phyloP scores from a whole-genome alignment of 2,329 filamentous ascomycete genomes.

The Fusarium sp. region DNA sequence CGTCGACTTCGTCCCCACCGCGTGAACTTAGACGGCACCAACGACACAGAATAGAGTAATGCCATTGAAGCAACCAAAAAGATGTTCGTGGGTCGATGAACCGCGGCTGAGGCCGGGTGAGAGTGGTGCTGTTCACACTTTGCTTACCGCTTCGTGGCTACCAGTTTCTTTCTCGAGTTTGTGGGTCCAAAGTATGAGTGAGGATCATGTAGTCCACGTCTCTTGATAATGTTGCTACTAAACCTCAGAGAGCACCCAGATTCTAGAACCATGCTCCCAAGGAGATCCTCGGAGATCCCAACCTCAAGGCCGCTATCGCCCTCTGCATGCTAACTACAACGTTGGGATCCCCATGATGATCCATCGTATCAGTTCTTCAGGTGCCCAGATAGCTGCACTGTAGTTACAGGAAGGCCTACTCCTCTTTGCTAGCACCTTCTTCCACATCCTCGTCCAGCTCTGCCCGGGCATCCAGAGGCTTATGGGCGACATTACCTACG shows the following conservation, averaged over 20 bases:
- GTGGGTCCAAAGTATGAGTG: background rate
- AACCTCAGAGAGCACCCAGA: slow-evolving; percentile 78
- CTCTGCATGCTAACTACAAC: slow-evolving; percentile 94
- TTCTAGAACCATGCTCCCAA: slow-evolving; percentile 89
- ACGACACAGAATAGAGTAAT: slow-evolving; percentile 55
- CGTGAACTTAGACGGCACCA: slow-evolving; percentile 23
- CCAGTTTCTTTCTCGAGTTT: too few species aligned
- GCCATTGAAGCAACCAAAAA: slow-evolving; percentile 81
- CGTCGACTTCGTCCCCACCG: slow-evolving; percentile 44
- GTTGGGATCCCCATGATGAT: slow-evolving; percentile 99
- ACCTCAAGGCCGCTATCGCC: slow-evolving; percentile 86
- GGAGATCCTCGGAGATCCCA: slow-evolving; percentile 85
- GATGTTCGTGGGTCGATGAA: slow-evolving; percentile 86
- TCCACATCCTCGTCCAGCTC: slow-evolving; percentile 94
- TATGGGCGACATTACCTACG: slow-evolving; percentile 99
- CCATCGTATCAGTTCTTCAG: slow-evolving; percentile 85
- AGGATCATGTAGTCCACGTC: slow-evolving; percentile 10
- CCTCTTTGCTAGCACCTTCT: slow-evolving; percentile 96
- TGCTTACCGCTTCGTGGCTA: slow-evolving; percentile 38
- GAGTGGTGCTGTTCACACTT: slow-evolving; percentile 63
- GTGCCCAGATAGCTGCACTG: slow-evolving; percentile 85
- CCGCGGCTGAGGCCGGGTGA: slow-evolving; percentile 70
- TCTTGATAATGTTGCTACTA: slow-evolving; percentile 65
- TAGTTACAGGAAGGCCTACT: slow-evolving; percentile 97
- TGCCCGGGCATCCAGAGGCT: slow-evolving; percentile 91